Conservation (phyloP, 78 protist genomes). For the Monocercomonoides exilis region DNA sequence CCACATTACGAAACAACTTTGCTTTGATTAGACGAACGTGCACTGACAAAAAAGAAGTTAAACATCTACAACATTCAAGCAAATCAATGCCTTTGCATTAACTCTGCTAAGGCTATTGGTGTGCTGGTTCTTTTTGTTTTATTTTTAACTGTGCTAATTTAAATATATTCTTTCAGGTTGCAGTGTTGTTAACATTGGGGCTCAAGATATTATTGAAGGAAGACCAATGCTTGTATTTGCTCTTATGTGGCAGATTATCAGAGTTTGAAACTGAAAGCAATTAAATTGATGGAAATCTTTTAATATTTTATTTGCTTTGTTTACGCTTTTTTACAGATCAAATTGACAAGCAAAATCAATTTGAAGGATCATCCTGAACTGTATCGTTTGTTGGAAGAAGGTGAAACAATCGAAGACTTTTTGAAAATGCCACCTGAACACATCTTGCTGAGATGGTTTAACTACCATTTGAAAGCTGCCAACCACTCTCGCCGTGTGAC, state of each 20-base stretch:
- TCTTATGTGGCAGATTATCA: constrained; percentile 88
- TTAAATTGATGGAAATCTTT: too few relatives aligned
- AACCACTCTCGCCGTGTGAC: constrained; percentile 60
- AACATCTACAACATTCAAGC: constrained; percentile 49
- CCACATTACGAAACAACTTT: constrained; percentile 70
- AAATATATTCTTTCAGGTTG: too few relatives aligned
- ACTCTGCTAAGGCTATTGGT: constrained; percentile 84
- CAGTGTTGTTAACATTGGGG: constrained; percentile 75
- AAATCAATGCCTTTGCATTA: constrained; percentile 58
- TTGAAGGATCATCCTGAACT: constrained; percentile 75
- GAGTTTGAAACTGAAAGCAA: constrained; percentile 22
- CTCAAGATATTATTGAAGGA: constrained; percentile 58
- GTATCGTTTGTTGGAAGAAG: constrained; percentile 68
- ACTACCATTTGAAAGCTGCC: constrained; percentile 77
- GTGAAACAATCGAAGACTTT: constrained; percentile 77
- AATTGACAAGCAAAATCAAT: constrained; percentile 64
- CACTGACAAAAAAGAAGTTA: constrained; percentile 63
- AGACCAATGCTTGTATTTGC: constrained; percentile 74
- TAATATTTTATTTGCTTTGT: not conserved
- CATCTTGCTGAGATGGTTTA: constrained; percentile 79
- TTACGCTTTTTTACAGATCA: constrained; percentile 43
- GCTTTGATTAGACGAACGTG: constrained; percentile 65
- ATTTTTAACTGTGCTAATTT: too few relatives aligned
- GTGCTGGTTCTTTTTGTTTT: too few relatives aligned
- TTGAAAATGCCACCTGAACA: constrained; percentile 70